Base-by-base conservation (phyloP, 768 basidiomycete species). In the Scleroderma citrinum region DNA sequence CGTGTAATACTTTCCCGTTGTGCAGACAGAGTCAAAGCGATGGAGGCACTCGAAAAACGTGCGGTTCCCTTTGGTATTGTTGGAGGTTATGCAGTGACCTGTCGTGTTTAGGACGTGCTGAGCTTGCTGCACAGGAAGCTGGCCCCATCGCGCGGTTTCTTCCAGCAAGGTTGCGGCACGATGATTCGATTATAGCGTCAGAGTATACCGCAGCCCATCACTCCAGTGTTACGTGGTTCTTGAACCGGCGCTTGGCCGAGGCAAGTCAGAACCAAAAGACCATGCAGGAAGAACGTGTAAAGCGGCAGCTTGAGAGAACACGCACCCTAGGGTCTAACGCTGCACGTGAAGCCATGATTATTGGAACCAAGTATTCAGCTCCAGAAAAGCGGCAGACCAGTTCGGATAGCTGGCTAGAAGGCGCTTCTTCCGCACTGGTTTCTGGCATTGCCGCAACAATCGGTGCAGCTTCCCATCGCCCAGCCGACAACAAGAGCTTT, bases 261-360 rank as follows among this genome's bases (percentile, higher is more conserved):
- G 80, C 85, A 21, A 86, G 89, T 56, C 82, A 90, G 59, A 74
- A 63, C 14, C 85, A 95, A 56, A 85, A 85, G 56, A 84, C 89
- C 55, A 78, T 97, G 73, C 96, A 99, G 68, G 95, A 97, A 66
- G 92, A 95, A 64, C 84, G 96, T 43, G 78, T 93, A 47, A 85
- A 83, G 63, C 81, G 95, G 5, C 88, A 95, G 60, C 68, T 87
- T 50, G 96, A 98, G 63, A 76, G 91, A 51, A 81, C 85, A 12
- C 78, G 78, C 50, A 89, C 87, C 1, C 76, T 98, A 11, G 94
- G 92, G 5, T 87, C 88, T 6, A 77, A 76, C n/a, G 87, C 85
- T 20, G 76, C 80, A 34, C 76, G 79, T 47, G 87, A 87, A 57
- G 77, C 73, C 30, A 69, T 78, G 52, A 67, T 69, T 59, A 69